Base-by-base conservation (phyloP, 2,329 filamentous ascomycete species). In the Catunica adiposa region DNA sequence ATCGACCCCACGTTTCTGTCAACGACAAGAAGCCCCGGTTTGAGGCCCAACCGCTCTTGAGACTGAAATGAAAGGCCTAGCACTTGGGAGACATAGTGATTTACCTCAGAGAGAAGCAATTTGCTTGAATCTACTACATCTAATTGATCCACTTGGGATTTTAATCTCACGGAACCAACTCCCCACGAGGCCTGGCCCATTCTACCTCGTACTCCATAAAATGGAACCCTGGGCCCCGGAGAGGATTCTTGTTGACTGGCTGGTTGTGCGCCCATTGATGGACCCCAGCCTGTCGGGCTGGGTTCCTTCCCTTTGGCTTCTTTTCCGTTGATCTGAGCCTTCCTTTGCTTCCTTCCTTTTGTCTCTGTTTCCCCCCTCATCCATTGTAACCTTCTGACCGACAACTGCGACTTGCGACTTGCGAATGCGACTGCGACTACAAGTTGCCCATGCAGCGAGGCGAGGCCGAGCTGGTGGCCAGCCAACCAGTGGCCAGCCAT, bases 341-440 rank as follows among this genome's bases (percentile, higher is more conserved):
- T 54, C 52, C 52, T 46, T 54, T 40, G 31, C 52, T 44, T 54
- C 22, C 22, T 15, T 22, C 51, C 52, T 54, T 42, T 34, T 34
- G 22, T 31, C 48, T 51, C 26, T 34, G 15, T 22, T 44, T 38
- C 29, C 29, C 48, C 23, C 48, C 15, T 31, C 26, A 20, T n/a
- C n/a, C 26, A 51, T 22, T 51, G 48, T n/a, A 51, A 51, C 48
- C 26, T 34, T 51, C 26, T 51, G 48, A 51, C 48, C 48, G 48
- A 51, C 48, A 51, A 51, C 48, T 34, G 14, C 17, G n/a, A 44
- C 40, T n/a, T 44, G 40, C 1, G 17, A 44, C 14, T 34, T 44
- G 40, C 40, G 40, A 44, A 9, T 44, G 6, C 40, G 40, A 44
- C n/a, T 44, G 17, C 14, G 6, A n/a, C 40, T 17, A 20, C 40